These are phyloP conservation scores for Leptographium lundbergii DNA, from an alignment of 2,329 filamentous ascomycete species.

Conservation along the genomic window DNA sequence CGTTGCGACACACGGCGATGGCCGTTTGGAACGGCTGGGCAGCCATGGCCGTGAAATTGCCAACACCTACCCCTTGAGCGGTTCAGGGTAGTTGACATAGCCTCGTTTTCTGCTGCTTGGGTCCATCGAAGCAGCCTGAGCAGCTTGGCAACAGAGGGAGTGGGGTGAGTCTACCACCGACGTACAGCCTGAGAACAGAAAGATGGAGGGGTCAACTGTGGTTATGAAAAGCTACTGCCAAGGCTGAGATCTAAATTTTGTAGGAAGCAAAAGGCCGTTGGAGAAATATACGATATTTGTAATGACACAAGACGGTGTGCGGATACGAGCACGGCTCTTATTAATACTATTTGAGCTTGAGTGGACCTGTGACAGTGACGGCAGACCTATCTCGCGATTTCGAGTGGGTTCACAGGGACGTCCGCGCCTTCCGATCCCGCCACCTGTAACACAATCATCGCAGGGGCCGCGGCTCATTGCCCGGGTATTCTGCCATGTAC, in stretches of 20 bases:
- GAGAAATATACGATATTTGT: neutral
- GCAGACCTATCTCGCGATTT: neutral
- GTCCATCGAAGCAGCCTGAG: constrained; percentile 7
- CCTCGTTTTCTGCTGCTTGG: constrained; percentile 8
- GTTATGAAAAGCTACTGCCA: neutral
- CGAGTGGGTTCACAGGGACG: neutral
- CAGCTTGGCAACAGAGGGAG: neutral
- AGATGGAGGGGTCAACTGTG: neutral
- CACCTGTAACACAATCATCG: neutral
- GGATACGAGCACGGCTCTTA: neutral
- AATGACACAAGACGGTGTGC: neutral
- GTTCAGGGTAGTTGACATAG: constrained; percentile 25
- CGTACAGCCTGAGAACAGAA: neutral
- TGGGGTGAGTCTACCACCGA: neutral
- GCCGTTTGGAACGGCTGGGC: neutral
- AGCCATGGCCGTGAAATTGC: neutral
- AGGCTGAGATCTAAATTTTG: neutral
- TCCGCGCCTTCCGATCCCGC: neutral
- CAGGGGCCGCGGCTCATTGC: neutral
- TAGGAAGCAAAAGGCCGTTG: neutral
- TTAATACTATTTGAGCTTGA: neutral
- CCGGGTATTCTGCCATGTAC: neutral
- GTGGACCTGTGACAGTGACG: neutral
- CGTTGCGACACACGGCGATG: neutral
- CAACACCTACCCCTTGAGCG: constrained; percentile 20